These are phyloP conservation scores for Cystoisospora suis DNA, from an alignment of 169 alveolate species.

Conservation along the genomic window DNA sequence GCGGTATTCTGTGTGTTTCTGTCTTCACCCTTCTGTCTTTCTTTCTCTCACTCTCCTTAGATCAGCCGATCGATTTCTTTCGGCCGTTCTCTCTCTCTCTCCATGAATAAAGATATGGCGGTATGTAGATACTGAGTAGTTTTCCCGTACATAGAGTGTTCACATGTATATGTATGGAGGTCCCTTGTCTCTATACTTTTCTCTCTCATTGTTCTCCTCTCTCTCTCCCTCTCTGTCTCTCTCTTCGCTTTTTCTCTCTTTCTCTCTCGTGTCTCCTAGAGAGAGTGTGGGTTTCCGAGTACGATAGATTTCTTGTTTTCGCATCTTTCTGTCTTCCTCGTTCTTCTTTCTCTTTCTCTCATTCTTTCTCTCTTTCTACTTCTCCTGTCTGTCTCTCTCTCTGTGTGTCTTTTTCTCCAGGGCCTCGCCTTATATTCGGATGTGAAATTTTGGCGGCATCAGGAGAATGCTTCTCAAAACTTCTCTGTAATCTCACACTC, in stretches of 20 bases:
- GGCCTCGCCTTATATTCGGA: slow-evolving; percentile 21
- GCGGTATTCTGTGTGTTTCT: not conserved
- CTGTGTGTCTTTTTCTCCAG: not conserved
- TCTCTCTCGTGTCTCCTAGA: not conserved
- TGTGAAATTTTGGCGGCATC: slow-evolving; percentile 3
- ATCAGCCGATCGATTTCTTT: not conserved
- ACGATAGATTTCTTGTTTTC: not conserved
- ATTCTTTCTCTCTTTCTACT: not conserved
- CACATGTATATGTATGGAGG: not conserved
- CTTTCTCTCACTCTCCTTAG: not conserved
- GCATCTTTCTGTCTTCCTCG: not conserved
- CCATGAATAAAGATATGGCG: too few relatives aligned
- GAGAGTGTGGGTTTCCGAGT: not conserved
- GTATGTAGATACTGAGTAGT: not conserved
- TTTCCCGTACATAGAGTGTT: not conserved
- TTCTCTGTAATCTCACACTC: not conserved
- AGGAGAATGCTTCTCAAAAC: slow-evolving; percentile 3
- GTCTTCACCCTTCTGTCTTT: not conserved
- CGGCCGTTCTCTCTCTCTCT: not conserved
- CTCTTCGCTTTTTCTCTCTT: not conserved
- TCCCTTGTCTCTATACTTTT: not conserved
- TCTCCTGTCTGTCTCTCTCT: not conserved
- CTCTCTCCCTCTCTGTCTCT: not conserved
- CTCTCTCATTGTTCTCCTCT: not conserved
- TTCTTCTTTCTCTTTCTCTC: not conserved